phyloP scores from a whole-genome alignment of 1,139 yeast species.

The Nakaseomyces delphensis region DNA sequence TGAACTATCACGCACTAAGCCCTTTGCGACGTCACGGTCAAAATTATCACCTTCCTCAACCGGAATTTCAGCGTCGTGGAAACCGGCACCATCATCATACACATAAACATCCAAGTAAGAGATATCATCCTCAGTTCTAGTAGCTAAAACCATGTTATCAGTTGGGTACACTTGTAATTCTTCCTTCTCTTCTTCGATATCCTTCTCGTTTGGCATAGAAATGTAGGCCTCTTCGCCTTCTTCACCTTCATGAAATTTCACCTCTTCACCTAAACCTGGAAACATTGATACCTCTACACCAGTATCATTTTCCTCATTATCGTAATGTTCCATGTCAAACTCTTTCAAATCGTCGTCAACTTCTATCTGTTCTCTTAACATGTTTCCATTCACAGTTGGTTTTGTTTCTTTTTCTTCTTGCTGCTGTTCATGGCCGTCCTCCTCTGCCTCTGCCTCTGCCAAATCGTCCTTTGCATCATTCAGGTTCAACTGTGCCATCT shows the following conservation, averaged over 20 bases:
- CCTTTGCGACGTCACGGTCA: conserved; percentile 60
- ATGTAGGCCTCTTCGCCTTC: conserved; percentile 69
- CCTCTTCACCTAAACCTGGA: conserved; percentile 57
- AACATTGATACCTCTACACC: conserved; percentile 54
- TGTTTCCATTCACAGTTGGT: conserved; percentile 15
- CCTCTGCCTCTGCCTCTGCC: conserved; percentile 31
- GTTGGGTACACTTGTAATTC: conserved; percentile 84
- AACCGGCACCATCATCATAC: conserved; percentile 90
- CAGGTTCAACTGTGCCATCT: conserved; percentile 75
- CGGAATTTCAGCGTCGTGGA: conserved; percentile 50
- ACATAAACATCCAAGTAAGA: conserved; percentile 89
- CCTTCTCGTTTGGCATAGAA: conserved; percentile 56
- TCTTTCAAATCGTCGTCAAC: conserved; percentile 80
- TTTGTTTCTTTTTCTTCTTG: conserved; percentile 17
- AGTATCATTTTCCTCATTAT: conserved; percentile 37
- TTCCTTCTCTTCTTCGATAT: conserved; percentile 60
- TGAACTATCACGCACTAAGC: conserved; percentile 60
- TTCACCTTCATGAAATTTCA: conserved; percentile 50
- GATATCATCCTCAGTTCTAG: conserved; percentile 93
- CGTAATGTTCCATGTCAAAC: conserved; percentile 78
- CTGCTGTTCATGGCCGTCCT: conserved; percentile 17
- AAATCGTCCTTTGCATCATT: conserved; percentile 62
- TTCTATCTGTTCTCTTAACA: conserved; percentile 46
- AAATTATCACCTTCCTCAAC: conserved; percentile 54
- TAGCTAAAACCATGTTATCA: conserved; percentile 80